Conservation (phyloP, 441 rosid species). For the Kokia cookei region DNA sequence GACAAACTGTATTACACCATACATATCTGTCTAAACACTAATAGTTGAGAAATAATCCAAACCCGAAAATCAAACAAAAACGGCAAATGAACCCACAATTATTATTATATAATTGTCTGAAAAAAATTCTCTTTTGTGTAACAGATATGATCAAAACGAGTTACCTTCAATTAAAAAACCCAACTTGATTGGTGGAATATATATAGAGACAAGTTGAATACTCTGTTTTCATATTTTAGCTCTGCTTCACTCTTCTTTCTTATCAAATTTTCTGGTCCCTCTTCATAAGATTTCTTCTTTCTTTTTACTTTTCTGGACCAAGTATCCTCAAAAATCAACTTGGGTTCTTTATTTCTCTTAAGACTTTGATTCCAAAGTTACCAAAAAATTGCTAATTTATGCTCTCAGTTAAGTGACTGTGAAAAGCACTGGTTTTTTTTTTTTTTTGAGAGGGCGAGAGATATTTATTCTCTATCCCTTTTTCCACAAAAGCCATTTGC, state of each 20-base stretch:
- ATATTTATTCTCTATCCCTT: conserved; percentile 14
- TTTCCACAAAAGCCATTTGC: conserved; percentile 16
- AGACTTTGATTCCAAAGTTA: neutral
- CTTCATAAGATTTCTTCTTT: neutral
- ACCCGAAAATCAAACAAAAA: too few relatives aligned
- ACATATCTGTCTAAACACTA: too few relatives aligned
- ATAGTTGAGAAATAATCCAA: too few relatives aligned
- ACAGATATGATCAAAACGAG: too few relatives aligned
- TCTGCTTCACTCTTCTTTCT: neutral
- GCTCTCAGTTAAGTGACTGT: neutral
- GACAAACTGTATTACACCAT: too few relatives aligned
- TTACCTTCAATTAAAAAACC: too few relatives aligned
- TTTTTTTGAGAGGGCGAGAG: neutral
- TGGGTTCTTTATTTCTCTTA: neutral
- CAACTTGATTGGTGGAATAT: too few relatives aligned
- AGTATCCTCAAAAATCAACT: neutral
- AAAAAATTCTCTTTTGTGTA: too few relatives aligned
- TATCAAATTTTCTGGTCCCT: neutral
- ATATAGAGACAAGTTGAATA: too few relatives aligned
- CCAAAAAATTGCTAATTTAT: neutral
- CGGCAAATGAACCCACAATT: too few relatives aligned
- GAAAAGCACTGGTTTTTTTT: neutral
- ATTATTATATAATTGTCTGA: too few relatives aligned
- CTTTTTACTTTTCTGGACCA: neutral
- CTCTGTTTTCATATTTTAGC: too few relatives aligned